These are phyloP conservation scores for Cyphellophora attinorum DNA, from an alignment of 2,329 filamentous ascomycete species.

Conservation along the genomic window DNA sequence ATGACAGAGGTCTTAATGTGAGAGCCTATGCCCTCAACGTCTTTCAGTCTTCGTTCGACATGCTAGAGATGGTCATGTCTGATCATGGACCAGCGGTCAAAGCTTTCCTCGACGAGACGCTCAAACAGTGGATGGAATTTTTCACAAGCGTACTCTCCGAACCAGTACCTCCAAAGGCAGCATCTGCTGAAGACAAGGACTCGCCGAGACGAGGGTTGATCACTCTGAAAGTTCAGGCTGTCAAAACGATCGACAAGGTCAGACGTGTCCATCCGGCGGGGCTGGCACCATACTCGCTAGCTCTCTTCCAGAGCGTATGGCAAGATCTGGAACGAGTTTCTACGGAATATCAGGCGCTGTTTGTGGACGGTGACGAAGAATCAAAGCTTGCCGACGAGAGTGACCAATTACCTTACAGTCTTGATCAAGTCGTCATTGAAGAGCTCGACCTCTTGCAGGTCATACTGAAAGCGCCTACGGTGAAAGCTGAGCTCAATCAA, in stretches of 20 bases:
- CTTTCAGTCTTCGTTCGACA: conserved; percentile 85
- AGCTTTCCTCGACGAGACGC: conserved; percentile 76
- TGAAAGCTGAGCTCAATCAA: conserved; percentile 77
- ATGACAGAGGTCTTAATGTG: conserved; percentile 62
- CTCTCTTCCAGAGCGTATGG: conserved; percentile 82
- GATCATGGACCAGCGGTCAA: conserved; percentile 81
- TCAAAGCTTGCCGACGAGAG: conserved; percentile 73
- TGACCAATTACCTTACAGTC: conserved; percentile 83
- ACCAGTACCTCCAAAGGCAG: conserved; percentile 46
- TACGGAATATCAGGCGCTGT: conserved; percentile 67
- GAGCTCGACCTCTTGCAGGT: conserved; percentile 92
- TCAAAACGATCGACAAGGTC: conserved; percentile 85
- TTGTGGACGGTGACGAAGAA: conserved; percentile 76
- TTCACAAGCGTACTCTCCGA: conserved; percentile 71
- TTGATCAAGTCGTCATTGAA: conserved; percentile 88
- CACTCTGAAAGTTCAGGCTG: conserved; percentile 83
- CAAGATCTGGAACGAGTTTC: conserved; percentile 70
- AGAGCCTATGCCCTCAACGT: conserved; percentile 81
- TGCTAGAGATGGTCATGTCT: conserved; percentile 93
- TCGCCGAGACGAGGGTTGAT: conserved; percentile 69
- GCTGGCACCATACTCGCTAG: conserved; percentile 70
- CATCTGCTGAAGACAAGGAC: conserved; percentile 42
- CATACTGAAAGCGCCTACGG: conserved; percentile 76
- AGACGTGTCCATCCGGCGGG: conserved; percentile 73
- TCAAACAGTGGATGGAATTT: conserved; percentile 80